Conservation (phyloP, 139 green algal species). For the Marvania coccoides region DNA sequence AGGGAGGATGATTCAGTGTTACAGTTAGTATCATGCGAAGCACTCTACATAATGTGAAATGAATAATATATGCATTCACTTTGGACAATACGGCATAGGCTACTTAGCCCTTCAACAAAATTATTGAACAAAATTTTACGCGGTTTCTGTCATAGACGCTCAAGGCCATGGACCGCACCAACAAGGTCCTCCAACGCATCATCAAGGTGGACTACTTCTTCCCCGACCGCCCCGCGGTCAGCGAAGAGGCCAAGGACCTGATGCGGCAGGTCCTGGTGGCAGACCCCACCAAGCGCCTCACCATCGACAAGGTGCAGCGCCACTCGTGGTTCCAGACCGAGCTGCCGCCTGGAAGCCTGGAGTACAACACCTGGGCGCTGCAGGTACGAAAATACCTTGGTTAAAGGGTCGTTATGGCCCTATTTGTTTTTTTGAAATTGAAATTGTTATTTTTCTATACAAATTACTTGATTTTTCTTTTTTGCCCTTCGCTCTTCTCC, state of each 20-base stretch:
- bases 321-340: conserved; percentile 43
- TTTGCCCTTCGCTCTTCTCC: no score
- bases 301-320: conserved; percentile 37
- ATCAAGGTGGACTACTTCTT: conserved; percentile 46
- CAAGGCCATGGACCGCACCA: conserved; percentile 6
- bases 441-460: no score
- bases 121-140: neutral
- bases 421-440: no score
- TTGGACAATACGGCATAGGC: neutral
- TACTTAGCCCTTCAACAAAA: neutral
- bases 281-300: conserved; percentile 23
- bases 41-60: neutral
- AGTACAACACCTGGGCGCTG: conserved; percentile 35
- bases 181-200: conserved; percentile 44
- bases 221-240: conserved; percentile 22
- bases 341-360: conserved; percentile 19
- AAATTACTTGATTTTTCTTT: no score
- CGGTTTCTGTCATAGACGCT: no score
- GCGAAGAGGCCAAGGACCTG: conserved; percentile 32
- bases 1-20: conserved; percentile 19
- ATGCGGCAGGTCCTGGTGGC: conserved; percentile 31
- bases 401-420: no score
- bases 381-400: no score
- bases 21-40: neutral
- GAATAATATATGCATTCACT: neutral